These are phyloP conservation scores for Leishmania major DNA, from an alignment of 208 protist genomes.

Conservation along the genomic window DNA sequence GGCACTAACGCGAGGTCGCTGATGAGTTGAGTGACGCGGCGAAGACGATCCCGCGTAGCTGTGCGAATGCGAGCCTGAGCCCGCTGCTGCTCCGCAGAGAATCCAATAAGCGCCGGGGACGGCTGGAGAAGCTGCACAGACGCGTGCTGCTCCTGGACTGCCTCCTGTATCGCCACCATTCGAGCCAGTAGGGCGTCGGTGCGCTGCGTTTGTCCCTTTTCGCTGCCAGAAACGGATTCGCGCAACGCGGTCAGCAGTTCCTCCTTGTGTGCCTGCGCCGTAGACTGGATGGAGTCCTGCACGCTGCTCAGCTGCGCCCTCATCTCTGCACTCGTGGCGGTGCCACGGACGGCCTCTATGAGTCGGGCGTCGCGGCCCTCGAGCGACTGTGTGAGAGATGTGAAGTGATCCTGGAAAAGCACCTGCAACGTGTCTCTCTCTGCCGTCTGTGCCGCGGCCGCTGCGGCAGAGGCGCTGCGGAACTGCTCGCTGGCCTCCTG, in stretches of 20 bases:
- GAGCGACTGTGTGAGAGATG: conserved; percentile 14
- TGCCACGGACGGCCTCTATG: conserved; percentile 19
- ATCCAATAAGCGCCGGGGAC: conserved; percentile 7
- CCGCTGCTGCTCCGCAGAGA: conserved; percentile 23
- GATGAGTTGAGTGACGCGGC: conserved; percentile 13
- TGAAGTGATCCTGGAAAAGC: conserved; percentile 11
- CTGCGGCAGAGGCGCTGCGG: neutral
- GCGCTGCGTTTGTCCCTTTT: conserved; percentile 12
- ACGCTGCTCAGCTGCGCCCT: conserved; percentile 19
- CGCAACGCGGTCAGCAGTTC: conserved; percentile 18
- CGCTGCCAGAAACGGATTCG: conserved; percentile 2
- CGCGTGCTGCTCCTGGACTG: conserved; percentile 21
- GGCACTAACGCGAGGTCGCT: neutral
- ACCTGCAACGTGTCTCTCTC: conserved; percentile 20
- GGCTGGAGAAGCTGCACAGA: conserved; percentile 31
- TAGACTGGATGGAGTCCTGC: conserved; percentile 2
- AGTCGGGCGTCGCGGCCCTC: conserved; percentile 21
- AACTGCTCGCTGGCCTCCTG: conserved; percentile 25
- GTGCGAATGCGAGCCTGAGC: conserved; percentile 16
- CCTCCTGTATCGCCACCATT: conserved; percentile 23
- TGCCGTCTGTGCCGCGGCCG: conserved; percentile 1
- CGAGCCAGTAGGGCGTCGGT: conserved; percentile 13
- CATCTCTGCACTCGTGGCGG: conserved; percentile 10
- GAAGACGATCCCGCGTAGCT: conserved; percentile 19
- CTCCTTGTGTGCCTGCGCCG: conserved; percentile 6